A percentile compares a stretch with the other conserved stretches of the same genome.
Evolutionary conservation across 2,329 filamentous ascomycete species (phyloP).

Genomic region (Epichloe hybrida): DNA sequence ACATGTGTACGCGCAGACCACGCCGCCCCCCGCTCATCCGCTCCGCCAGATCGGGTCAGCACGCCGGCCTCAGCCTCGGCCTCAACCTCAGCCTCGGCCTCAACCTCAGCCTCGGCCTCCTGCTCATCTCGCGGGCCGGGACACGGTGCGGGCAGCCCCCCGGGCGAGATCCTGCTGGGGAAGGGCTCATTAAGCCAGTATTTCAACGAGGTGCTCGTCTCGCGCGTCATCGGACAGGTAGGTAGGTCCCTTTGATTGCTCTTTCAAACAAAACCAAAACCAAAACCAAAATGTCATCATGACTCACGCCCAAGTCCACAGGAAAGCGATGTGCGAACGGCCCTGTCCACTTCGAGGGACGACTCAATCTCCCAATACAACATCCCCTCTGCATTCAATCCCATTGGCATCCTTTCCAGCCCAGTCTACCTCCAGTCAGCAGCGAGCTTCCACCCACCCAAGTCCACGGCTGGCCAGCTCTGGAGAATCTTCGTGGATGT

Average conservation of each 20-base stretch:
- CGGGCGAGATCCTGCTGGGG: slow-evolving; percentile 16
- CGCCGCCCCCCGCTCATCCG: background rate
- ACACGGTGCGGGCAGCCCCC: background rate
- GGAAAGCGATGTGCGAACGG: slow-evolving; percentile 1
- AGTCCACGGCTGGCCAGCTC: slow-evolving; percentile 14
- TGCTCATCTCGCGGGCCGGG: background rate
- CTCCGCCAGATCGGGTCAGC: background rate
- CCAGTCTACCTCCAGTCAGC: slow-evolving; percentile 8
- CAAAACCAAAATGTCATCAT: background rate
- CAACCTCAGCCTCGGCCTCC: background rate
- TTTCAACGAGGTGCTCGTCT: slow-evolving; percentile 24
- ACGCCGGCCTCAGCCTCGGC: no score
- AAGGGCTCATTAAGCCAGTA: slow-evolving; percentile 22
- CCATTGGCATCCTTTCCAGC: slow-evolving; percentile 20
- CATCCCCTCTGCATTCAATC: slow-evolving; percentile 16
- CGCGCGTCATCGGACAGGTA: slow-evolving; percentile 19
- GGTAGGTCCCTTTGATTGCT: slow-evolving; percentile 8
- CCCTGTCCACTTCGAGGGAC: slow-evolving; percentile 3
- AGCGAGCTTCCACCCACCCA: slow-evolving; percentile 14
- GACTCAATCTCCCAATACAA: slow-evolving; percentile 2
- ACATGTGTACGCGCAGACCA: background rate
- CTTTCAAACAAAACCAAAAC: no score
- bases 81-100: background rate
- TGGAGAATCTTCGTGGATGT: slow-evolving; percentile 18
- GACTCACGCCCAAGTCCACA: background rate